Evolutionary conservation across 2,329 filamentous ascomycete species (phyloP).

Genomic region (Blastomyces silverae): DNA sequence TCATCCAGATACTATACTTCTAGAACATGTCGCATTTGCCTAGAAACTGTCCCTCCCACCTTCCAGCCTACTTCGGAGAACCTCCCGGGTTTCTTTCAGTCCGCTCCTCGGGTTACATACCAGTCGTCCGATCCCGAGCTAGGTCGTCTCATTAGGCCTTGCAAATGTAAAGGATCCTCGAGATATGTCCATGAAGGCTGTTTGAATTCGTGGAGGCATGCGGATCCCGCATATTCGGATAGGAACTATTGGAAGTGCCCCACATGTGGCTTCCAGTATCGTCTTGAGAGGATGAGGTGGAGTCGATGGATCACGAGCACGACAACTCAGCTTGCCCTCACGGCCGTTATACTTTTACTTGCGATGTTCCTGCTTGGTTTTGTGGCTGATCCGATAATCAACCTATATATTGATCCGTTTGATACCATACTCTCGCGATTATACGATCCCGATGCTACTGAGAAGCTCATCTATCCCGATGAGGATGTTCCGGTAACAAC

Average conservation of each 20-base stretch:
- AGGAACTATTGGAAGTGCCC: slow-evolving; percentile 82
- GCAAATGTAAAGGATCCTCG: slow-evolving; percentile 86
- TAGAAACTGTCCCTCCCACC: slow-evolving; percentile 63
- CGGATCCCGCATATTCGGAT: slow-evolving; percentile 56
- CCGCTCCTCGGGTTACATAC: slow-evolving; percentile 57
- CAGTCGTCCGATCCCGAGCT: slow-evolving; percentile 65
- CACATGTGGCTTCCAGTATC: slow-evolving; percentile 79
- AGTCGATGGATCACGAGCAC: slow-evolving; percentile 62
- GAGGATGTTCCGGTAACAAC: slow-evolving; percentile 44
- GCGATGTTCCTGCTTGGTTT: slow-evolving; percentile 81
- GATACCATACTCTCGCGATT: slow-evolving; percentile 51
- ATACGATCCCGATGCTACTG: slow-evolving; percentile 32
- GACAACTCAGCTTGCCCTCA: slow-evolving; percentile 62
- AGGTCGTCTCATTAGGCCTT: slow-evolving; percentile 78
- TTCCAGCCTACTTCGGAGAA: slow-evolving; percentile 50
- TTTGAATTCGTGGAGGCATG: slow-evolving; percentile 71
- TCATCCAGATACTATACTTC: slow-evolving; percentile 54
- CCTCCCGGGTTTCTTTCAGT: slow-evolving; percentile 52
- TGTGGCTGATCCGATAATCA: slow-evolving; percentile 84
- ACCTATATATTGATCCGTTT: slow-evolving; percentile 74
- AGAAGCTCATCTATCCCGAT: slow-evolving; percentile 21
- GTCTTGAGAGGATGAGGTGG: slow-evolving; percentile 69
- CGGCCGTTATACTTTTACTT: slow-evolving; percentile 61
- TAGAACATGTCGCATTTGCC: slow-evolving; percentile 80
- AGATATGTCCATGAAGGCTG: slow-evolving; percentile 94